Evolutionary conservation across 345 rosid genomes (phyloP).

Genomic region (Citrus glauca): DNA sequence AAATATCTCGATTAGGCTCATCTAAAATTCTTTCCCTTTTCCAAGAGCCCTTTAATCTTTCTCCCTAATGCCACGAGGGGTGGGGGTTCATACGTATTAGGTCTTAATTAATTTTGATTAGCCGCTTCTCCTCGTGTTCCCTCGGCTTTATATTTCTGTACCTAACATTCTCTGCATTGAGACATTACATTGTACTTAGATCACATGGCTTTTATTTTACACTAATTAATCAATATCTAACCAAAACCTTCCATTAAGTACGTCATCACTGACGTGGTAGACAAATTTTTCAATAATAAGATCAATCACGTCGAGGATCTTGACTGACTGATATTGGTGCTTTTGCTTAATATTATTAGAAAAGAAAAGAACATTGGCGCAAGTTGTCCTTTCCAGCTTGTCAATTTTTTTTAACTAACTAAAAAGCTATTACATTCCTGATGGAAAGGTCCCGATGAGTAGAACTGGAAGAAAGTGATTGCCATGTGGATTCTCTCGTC

Average conservation of each 20-base stretch:
- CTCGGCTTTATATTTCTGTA: not conserved
- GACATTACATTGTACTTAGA: not conserved
- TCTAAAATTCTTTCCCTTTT: not conserved
- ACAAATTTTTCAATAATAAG: not conserved
- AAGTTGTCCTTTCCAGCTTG: conserved; percentile 3
- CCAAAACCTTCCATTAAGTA: not conserved
- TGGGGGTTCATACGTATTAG: not conserved
- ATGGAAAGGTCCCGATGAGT: not conserved
- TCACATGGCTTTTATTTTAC: too few species aligned
- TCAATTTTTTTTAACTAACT: not conserved
- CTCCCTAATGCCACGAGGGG: not conserved
- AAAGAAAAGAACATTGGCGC: not conserved
- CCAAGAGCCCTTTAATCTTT: not conserved
- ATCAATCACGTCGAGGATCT: not conserved
- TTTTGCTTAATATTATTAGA: not conserved
- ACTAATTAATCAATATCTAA: not conserved
- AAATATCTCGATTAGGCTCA: not conserved
- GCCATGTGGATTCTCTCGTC: conserved; percentile 11
- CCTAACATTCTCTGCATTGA: not conserved
- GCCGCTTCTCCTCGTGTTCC: not conserved
- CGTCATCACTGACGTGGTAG: conserved; percentile 6
- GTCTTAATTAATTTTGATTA: not conserved
- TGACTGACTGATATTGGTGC: not conserved
- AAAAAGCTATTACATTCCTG: not conserved
- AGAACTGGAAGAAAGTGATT: not conserved